Evolutionary conservation across 2,329 filamentous ascomycete genomes (phyloP).

Genomic region (Coniochaeta sp.): DNA sequence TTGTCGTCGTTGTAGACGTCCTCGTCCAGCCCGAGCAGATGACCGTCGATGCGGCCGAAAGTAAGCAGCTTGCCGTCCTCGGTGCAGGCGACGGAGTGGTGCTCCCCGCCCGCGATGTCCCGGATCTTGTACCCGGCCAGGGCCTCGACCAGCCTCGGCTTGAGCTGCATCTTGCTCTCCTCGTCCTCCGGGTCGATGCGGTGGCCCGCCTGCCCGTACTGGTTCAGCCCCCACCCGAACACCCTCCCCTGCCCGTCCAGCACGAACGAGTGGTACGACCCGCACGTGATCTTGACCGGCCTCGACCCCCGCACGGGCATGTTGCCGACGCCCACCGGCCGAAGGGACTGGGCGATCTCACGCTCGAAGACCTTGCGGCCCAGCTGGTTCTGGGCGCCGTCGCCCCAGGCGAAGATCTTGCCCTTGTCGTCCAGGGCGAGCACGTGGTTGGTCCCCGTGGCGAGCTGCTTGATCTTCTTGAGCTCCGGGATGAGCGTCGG

Average conservation of each 20-base stretch:
- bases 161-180: slow-evolving; percentile 64
- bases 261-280: slow-evolving; percentile 78
- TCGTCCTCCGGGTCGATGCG: slow-evolving; percentile 50
- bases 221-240: slow-evolving; percentile 81
- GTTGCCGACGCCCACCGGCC: slow-evolving; percentile 22
- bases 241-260: slow-evolving; percentile 63
- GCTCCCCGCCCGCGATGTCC: slow-evolving; percentile 59
- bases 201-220: slow-evolving; percentile 69
- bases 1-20: slow-evolving; percentile 47
- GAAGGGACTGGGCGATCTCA: slow-evolving; percentile 26
- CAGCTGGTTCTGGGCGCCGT: slow-evolving; percentile 59
- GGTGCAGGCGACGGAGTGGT: slow-evolving; percentile 65
- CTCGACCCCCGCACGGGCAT: slow-evolving; percentile 43
- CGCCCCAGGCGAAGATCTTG: slow-evolving; percentile 63
- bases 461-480: slow-evolving; percentile 57
- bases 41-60: slow-evolving; percentile 52
- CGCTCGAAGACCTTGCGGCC: slow-evolving; percentile 55
- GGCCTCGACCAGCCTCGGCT: slow-evolving; percentile 58
- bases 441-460: slow-evolving; percentile 63
- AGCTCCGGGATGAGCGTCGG: slow-evolving; percentile 52
- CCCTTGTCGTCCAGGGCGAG: slow-evolving; percentile 59
- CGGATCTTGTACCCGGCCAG: slow-evolving; percentile 58
- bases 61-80: slow-evolving; percentile 48
- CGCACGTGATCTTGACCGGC: slow-evolving; percentile 56
- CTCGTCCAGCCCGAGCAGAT: slow-evolving; percentile 50